These are phyloP conservation scores for Coemansia erecta DNA, from an alignment of 192 early-diverging fungal genomes.

Conservation along the genomic window DNA sequence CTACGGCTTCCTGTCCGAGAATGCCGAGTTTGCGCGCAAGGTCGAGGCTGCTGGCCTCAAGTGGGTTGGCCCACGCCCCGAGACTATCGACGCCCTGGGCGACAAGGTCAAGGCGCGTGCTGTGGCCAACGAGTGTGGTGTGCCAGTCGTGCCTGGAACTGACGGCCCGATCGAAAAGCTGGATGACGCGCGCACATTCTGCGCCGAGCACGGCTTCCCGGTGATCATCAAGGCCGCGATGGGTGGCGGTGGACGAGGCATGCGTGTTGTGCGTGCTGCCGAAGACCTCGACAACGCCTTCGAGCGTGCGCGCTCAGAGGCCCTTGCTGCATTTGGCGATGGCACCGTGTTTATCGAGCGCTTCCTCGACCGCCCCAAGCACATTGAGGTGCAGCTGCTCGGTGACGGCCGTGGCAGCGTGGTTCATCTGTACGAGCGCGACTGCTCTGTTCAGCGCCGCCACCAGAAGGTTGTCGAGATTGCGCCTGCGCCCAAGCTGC, in stretches of 20 bases:
- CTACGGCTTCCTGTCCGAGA: slow-evolving; percentile 97
- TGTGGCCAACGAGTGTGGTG: slow-evolving; percentile 76
- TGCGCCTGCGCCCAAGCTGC: slow-evolving; percentile 78
- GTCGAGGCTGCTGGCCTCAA: slow-evolving; percentile 86
- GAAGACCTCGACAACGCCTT: slow-evolving; percentile 75
- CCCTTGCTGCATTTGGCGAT: slow-evolving; percentile 91
- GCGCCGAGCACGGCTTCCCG: slow-evolving; percentile 81
- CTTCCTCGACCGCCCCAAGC: slow-evolving; percentile 85
- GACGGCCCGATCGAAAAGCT: slow-evolving; percentile 74
- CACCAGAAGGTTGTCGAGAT: slow-evolving; percentile 98
- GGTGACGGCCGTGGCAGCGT: slow-evolving; percentile 84
- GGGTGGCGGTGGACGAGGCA: slow-evolving; percentile 95
- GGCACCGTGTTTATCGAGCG: slow-evolving; percentile 94
- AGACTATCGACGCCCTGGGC: slow-evolving; percentile 84
- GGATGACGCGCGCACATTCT: slow-evolving; percentile 68
- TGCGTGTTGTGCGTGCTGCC: slow-evolving; percentile 86
- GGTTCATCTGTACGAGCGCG: slow-evolving; percentile 89
- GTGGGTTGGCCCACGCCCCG: slow-evolving; percentile 83
- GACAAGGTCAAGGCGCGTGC: slow-evolving; percentile 93
- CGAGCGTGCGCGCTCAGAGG: slow-evolving; percentile 83
- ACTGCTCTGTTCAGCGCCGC: slow-evolving; percentile 96
- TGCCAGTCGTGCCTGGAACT: slow-evolving; percentile 95
- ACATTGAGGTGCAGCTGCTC: slow-evolving; percentile 97
- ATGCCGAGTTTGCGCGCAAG: slow-evolving; percentile 86
- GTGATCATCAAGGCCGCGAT: slow-evolving; percentile 97